Conservation (phyloP, 1,139 yeast genomes). For the Debaryomyces coudertii region DNA sequence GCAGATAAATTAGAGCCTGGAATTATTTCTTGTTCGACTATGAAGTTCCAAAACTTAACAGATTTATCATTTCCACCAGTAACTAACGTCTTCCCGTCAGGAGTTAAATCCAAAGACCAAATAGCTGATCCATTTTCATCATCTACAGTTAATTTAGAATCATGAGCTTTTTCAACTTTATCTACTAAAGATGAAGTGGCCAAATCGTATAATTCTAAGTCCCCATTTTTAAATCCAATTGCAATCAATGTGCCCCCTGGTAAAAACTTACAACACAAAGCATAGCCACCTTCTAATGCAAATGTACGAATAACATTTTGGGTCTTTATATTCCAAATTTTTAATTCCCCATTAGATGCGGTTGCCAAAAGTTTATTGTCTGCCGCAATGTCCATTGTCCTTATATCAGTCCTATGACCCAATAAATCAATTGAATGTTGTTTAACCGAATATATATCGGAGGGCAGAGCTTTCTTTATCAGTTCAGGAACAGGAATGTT, state of each 20-base stretch:
- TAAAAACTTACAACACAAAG: conserved; percentile 76
- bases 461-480: conserved; percentile 48
- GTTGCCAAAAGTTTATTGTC: conserved; percentile 83
- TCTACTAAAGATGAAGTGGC: conserved; percentile 79
- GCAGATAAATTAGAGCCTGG: conserved; percentile 67
- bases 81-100: conserved; percentile 81
- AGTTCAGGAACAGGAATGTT: conserved; percentile 52
- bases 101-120: conserved; percentile 87
- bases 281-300: conserved; percentile 75
- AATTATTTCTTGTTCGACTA: conserved; percentile 63
- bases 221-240: conserved; percentile 90
- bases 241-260: conserved; percentile 91
- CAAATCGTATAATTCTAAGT: conserved; percentile 80
- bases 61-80: conserved; percentile 95
- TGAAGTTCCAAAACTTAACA: conserved; percentile 87
- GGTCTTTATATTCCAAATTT: conserved; percentile 83
- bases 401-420: conserved; percentile 89
- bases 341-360: conserved; percentile 86
- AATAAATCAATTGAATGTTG: conserved; percentile 64
- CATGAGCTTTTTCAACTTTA: conserved; percentile 73
- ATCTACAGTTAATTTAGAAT: conserved; percentile 19
- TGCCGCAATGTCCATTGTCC: conserved; percentile 79
- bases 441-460: conserved; percentile 35
- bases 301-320: conserved; percentile 80
- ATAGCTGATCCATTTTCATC: conserved; percentile 68